Conservation (phyloP, 176 grass and related monocot genomes). For the Tuctoria greenei region DNA sequence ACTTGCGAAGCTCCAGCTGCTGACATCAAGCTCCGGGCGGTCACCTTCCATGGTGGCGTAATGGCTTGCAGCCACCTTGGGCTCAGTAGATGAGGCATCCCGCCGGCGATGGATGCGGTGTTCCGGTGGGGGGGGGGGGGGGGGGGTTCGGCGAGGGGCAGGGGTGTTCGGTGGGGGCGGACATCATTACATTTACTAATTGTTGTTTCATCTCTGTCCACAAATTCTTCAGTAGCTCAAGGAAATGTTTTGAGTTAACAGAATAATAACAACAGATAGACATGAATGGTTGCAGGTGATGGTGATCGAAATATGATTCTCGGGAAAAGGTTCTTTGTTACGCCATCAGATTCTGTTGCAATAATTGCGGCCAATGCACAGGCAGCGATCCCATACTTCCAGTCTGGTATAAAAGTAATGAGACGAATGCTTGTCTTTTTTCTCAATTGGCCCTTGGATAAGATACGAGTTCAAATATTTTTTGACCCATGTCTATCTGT, state of each 20-base stretch:
- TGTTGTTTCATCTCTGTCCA: neutral
- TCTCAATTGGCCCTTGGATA: neutral
- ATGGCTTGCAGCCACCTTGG: too few relatives aligned
- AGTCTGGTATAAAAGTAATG: conserved; percentile 73
- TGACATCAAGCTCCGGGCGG: too few relatives aligned
- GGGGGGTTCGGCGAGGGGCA: too few relatives aligned
- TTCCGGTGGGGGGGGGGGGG: too few relatives aligned
- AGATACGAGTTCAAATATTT: neutral
- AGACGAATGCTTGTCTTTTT: conserved; percentile 13
- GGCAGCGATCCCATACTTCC: conserved; percentile 83
- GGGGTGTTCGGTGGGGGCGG: too few relatives aligned
- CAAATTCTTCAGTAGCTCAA: conserved; percentile 5
- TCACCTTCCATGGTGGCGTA: too few relatives aligned
- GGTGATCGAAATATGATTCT: conserved; percentile 97
- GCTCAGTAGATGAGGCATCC: too few relatives aligned
- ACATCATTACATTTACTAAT: conserved; percentile 16
- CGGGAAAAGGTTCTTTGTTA: conserved; percentile 81
- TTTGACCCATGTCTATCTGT: conserved; percentile 31
- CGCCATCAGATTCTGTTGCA: conserved; percentile 94
- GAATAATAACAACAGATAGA: neutral
- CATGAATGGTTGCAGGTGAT: conserved; percentile 55
- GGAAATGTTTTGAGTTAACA: conserved; percentile 3
- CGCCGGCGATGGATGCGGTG: too few relatives aligned
- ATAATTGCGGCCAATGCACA: conserved; percentile 92
- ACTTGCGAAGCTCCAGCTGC: too few relatives aligned